Percentiles rank a stretch among this genome's conserved stretches.
phyloP scores from a whole-genome alignment of 1,284 basidiomycete genomes.

The Chalciporus piperatoides region DNA sequence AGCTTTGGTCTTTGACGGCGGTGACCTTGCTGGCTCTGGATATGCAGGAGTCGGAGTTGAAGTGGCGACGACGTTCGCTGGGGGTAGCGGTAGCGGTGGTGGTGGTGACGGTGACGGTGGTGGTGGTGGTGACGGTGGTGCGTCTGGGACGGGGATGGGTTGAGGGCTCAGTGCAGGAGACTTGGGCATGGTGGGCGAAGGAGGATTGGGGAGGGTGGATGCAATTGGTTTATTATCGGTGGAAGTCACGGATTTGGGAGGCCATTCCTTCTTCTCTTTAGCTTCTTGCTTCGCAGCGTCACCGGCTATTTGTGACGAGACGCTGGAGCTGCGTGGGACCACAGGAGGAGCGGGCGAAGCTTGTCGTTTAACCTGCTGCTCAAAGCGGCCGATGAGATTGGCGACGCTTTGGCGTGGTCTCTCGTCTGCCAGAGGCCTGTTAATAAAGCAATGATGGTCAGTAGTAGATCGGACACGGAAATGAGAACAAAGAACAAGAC shows the following conservation, averaged over 20 bases:
- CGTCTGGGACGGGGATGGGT: conserved; percentile 24
- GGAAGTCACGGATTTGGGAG: conserved; percentile 45
- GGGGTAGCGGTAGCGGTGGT: neutral
- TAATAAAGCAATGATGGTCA: conserved; percentile 11
- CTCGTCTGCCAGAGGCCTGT: conserved; percentile 79
- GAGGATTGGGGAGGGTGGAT: conserved; percentile 26
- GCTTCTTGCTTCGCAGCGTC: conserved; percentile 61
- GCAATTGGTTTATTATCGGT: conserved; percentile 32
- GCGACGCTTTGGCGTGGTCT: conserved; percentile 76
- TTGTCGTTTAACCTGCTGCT: conserved; percentile 68
- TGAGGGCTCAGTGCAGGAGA: conserved; percentile 22
- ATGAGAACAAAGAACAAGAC: conserved; percentile 10
- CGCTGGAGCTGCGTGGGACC: conserved; percentile 55
- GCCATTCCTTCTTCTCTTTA: conserved; percentile 73
- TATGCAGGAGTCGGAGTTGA: conserved; percentile 18
- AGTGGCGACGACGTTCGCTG: conserved; percentile 13
- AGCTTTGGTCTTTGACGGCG: conserved; percentile 27
- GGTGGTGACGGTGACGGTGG: neutral
- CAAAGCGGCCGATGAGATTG: conserved; percentile 79
- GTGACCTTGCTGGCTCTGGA: conserved; percentile 21
- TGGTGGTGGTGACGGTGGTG: neutral
- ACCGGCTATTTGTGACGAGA: conserved; percentile 56
- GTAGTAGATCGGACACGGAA: conserved; percentile 6
- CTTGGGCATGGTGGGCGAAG: conserved; percentile 31
- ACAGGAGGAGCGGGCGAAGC: conserved; percentile 36